Evolutionary conservation across 2,329 filamentous ascomycete genomes (phyloP), one percentile per base, ranked within the genome.

Genomic region (Myriosclerotinia curreyana): DNA sequence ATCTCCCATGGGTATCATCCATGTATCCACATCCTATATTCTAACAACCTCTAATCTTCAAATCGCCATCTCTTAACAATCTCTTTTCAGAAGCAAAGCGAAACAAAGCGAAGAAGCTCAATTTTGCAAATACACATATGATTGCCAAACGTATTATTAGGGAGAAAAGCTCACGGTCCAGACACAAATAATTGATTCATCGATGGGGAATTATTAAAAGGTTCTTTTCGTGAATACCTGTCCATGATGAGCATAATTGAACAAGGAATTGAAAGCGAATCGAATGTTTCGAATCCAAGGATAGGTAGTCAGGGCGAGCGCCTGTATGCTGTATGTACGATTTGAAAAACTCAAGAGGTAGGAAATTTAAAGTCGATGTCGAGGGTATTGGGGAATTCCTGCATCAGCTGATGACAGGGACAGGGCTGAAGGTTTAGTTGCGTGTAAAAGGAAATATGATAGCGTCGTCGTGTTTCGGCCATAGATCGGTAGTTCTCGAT

Each of bases 371-470:
- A 17, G 55, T 59, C 31, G 28, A 59, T 59, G 55, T 59, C 31
- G 55, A 49, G 44, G 20, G 55, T 49, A 36, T 59, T 48, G 42
- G 46, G 42, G 14, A 20, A 48, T 34, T 52, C 28, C 36, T 52
- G 17, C 28, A 25, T 59, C 28, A 48, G 55, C 9, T 31, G 46
- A 60, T 60, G 58, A 7, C 38, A 44, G 40, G 46, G 58, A 7
- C 38, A 44, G 40, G 46, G 51, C 48, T 60, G 25, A 1, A 59
- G 40, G 58, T 28, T 38, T 52, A 22, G 8, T 51, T 40, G 17
- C 48, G 17, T 48, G 55, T 31, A 36, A 59, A 58, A 52, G 22
- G 25, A 60, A 60, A 60, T 49, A 31, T 50, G 58, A 59, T 59
- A 49, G 44, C 42, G 42, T 60, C 34, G 17, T 60, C n/a, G 38